Evolutionary conservation across 768 basidiomycete species (phyloP).

Genomic region (Trametes villosa): DNA sequence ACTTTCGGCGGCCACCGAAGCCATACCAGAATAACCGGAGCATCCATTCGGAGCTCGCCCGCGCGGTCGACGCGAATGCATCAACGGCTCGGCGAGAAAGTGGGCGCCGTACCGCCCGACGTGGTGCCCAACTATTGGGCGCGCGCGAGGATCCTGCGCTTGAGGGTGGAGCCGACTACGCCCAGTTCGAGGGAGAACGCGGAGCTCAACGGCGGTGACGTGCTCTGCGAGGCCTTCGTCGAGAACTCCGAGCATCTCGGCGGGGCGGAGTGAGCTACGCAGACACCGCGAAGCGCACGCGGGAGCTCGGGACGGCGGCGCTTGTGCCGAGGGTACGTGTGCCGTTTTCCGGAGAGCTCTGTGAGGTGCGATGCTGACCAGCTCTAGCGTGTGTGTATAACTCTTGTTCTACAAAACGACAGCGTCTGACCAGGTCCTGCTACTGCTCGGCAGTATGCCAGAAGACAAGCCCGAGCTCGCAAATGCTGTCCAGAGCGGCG

Average conservation of each 20-base stretch:
- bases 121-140: conserved; percentile 96
- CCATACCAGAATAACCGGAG: conserved; percentile 91
- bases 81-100: conserved; percentile 92
- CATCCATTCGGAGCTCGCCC: conserved; percentile 79
- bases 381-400: no score
- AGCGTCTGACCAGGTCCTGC: no score
- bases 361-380: no score
- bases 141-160: conserved; percentile 82
- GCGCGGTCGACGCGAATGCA: conserved; percentile 89
- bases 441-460: no score
- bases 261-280: conserved; percentile 84
- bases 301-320: conserved; percentile 83
- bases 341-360: no score
- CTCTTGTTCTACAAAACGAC: no score
- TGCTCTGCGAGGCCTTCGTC: conserved; percentile 81
- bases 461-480: no score
- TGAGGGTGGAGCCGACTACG: conserved; percentile 59
- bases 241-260: conserved; percentile 84
- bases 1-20: conserved; percentile 81
- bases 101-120: conserved; percentile 87
- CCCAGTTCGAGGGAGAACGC: conserved; percentile 55
- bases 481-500: no score
- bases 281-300: conserved; percentile 92
- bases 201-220: conserved; percentile 71
- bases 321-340: no score